Base-by-base conservation (phyloP, 495 filamentous ascomycete species). In the Podospora pseudopauciseta region DNA sequence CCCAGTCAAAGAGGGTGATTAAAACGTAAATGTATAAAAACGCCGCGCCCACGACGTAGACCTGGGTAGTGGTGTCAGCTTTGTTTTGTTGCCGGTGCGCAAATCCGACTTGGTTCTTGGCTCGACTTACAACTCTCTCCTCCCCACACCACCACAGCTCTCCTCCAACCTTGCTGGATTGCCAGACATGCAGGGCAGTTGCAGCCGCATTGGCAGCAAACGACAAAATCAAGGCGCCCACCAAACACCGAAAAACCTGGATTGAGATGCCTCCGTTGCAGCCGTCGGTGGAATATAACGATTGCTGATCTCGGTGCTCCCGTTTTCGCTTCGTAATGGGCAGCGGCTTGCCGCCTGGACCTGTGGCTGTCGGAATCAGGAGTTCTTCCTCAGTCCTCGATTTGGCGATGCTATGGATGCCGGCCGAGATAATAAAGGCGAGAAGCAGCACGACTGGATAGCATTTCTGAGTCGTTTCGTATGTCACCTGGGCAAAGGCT, bases 131-230 rank as follows among this genome's bases (percentile, higher is more conserved):
- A 76, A 90, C 90, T 65, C 88, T 86, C 32, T 91, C 83, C 79
- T 97, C 87, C 30, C 92, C 92, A 75, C 92, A 95, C 95, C 94
- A 97, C 93, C 94, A 97, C 55, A 63, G 20, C 23, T 20, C 64
- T 26, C 54, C 56, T 4, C 53, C 64, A 28, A 26, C 27, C 9
- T 87, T 82, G 70, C 91, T 82, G 30, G 89, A 71, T 18, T 84
- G 70, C 66, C 97, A 81, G 67, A 92, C 90, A 83, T 93, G 95
- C 65, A 86, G 66, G 59, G 95, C 87, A 71, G 96, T 89, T 73
- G 91, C 88, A 60, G 81, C 82, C 55, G 90, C 86, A 79, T 93
- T 92, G 59, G 81, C 91, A 60, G 94, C 76, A 65, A 95, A 91
- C 18, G 91, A 92, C 65, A 89, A 71, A 30, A 93, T 82, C 5